Evolutionary conservation across 345 rosid species (phyloP).

Genomic region (Fremontodendron californicum): DNA sequence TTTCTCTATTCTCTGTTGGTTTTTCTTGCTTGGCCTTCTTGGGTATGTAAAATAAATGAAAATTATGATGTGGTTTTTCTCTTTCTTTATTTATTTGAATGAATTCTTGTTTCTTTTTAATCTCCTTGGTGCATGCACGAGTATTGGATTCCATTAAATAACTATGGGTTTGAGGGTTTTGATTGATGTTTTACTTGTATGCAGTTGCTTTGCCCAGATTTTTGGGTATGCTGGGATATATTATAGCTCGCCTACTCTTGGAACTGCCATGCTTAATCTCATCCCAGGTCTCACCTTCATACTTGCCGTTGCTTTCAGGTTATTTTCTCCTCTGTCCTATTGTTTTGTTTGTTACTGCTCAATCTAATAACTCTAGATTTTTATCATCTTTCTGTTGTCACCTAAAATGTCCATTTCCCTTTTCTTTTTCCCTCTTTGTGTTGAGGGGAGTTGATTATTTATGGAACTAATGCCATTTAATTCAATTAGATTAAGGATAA

Average conservation of each 20-base stretch:
- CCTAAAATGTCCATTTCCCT: background rate
- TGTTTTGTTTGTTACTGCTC: background rate
- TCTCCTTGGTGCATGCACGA: background rate
- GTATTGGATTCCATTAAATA: background rate
- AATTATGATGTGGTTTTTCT: background rate
- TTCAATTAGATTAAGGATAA: background rate
- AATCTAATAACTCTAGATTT: background rate
- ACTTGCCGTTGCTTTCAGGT: slow-evolving; percentile 48
- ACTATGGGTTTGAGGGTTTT: background rate
- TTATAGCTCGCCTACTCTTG: slow-evolving; percentile 50
- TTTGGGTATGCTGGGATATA: background rate
- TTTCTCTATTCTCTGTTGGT: slow-evolving; percentile 32
- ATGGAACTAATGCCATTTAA: background rate
- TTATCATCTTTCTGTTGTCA: background rate
- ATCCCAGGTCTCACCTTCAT: slow-evolving; percentile 47
- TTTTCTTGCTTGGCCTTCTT: slow-evolving; percentile 51
- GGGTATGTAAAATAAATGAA: slow-evolving; percentile 32
- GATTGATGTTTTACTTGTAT: background rate
- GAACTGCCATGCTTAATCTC: slow-evolving; percentile 50
- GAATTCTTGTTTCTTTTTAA: background rate
- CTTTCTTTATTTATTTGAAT: background rate
- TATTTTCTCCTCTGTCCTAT: background rate
- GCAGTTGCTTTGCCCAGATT: slow-evolving; percentile 32
- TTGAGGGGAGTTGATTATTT: background rate
- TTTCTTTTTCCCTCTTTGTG: background rate